Evolutionary conservation across 768 basidiomycete species (phyloP), one percentile per base, ranked within the genome.

Genomic region (Sarcomyxa edulis): DNA sequence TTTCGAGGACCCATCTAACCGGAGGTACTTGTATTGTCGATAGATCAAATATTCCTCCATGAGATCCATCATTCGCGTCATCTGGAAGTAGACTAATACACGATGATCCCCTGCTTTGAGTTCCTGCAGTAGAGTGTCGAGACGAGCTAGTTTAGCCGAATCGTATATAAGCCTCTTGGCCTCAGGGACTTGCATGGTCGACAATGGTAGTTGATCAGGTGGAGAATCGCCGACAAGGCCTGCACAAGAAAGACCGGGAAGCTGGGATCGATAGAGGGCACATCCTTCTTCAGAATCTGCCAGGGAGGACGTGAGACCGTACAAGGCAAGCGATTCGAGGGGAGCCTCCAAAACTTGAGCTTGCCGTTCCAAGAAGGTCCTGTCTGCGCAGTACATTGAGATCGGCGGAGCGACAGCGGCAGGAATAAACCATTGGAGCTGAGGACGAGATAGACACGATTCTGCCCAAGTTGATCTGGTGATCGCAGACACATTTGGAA

Each of bases 21-120:
- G 76, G 12, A 96, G 66, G 55, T 97, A 96, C 60, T 92, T 94
- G 69, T 92, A 92, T 58, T 97, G 94, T 2, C 95, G 82, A 64
- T 87, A 96, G 42, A 96, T 90, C 44, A 99, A 71, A 58, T 97
- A 99, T 58, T 98, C 96, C 60, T 98, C 96, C 80, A 98, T 94
- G 35, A 98, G 69, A 58, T 97, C 94, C 84, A 99, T 96, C 96
- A 98, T 99, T 43, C 85, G 79, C 9, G 95, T 98, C 96, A 99
- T 99, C 61, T 99, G 96, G 81, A 97, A 98, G 65, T 98, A 99
- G 14, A 99, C 74, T 50, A 99, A 63, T 10, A 95, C 91, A 32
- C 93, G 82, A 61, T 99, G 96, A 45, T 94, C 94, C 1, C 82
- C 86, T 24, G 79, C 72, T 64, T 96, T 98, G 41, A 99, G 79